phyloP scores from a whole-genome alignment of 2,329 filamentous ascomycete species.

The Alternaria alternata region DNA sequence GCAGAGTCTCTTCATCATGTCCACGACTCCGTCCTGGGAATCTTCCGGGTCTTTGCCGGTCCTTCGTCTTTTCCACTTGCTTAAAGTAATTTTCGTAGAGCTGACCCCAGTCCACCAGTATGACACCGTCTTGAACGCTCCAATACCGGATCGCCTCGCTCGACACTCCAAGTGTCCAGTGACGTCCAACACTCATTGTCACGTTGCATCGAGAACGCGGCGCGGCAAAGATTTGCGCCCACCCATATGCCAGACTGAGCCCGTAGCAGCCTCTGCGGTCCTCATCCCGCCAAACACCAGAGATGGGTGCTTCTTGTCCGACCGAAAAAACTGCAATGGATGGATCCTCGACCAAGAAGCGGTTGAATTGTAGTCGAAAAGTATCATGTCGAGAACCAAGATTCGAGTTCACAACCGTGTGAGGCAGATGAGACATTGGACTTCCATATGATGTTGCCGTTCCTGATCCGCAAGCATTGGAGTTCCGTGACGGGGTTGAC shows the following conservation, averaged over 20 bases:
- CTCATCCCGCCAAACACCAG: slow-evolving; percentile 7
- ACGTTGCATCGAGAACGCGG: slow-evolving; percentile 5
- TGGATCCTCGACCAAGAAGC: slow-evolving; percentile 18
- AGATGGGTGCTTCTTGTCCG: slow-evolving; percentile 10
- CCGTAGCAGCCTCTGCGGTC: not conserved
- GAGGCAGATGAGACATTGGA: slow-evolving; percentile 13
- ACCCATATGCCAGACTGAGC: not conserved
- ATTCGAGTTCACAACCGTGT: slow-evolving; percentile 17
- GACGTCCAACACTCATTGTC: slow-evolving; percentile 11
- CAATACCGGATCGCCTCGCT: slow-evolving; percentile 11
- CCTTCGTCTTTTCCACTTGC: slow-evolving; percentile 5
- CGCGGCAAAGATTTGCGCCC: slow-evolving; percentile 2
- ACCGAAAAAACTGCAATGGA: slow-evolving; percentile 20
- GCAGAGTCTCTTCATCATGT: not conserved
- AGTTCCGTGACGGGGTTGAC: not conserved
- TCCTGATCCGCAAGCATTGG: slow-evolving; percentile 6
- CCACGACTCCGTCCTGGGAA: not conserved
- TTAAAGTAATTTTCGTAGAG: slow-evolving; percentile 16
- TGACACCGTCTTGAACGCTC: slow-evolving; percentile 7
- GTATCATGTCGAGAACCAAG: slow-evolving; percentile 10
- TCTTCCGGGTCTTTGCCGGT: not conserved
- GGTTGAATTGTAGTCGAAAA: slow-evolving; percentile 15
- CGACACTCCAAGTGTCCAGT: slow-evolving; percentile 17
- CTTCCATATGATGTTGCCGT: not conserved
- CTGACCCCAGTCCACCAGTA: slow-evolving; percentile 18